Conservation (phyloP, 2,329 filamentous ascomycete species). For the Aureobasidium subglaciale region DNA sequence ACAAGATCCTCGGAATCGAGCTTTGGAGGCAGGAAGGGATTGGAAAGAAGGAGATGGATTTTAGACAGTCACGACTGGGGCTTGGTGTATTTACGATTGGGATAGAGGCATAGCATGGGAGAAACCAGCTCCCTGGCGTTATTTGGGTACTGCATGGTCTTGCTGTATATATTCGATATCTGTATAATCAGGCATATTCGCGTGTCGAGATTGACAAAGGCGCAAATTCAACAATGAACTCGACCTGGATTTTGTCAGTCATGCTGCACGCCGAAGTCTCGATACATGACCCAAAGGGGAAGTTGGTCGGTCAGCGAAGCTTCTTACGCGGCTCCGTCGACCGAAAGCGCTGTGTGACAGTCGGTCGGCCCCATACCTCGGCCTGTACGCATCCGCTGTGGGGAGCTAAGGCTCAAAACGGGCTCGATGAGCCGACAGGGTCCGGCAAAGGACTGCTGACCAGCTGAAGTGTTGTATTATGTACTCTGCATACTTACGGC, state of each 20-base stretch:
- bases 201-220: too few relatives aligned
- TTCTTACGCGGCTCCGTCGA: neutral
- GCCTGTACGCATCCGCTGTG: neutral
- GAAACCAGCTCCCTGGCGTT: neutral
- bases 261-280: too few relatives aligned
- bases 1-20: slow-evolving; percentile 44
- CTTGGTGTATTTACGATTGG: neutral
- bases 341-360: too few relatives aligned
- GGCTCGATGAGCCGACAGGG: neutral
- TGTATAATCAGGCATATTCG: too few relatives aligned
- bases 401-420: neutral
- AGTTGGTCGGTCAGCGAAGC: neutral
- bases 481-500: too few relatives aligned
- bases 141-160: neutral
- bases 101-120: neutral
- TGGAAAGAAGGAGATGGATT: slow-evolving; percentile 52
- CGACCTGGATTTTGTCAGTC: too few relatives aligned
- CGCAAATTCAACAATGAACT: too few relatives aligned
- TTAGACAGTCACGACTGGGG: slow-evolving; percentile 26
- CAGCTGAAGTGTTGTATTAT: neutral
- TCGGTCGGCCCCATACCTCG: too few relatives aligned
- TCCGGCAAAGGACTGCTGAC: neutral
- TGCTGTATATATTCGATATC: too few relatives aligned
- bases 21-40: slow-evolving; percentile 44
- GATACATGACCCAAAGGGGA: neutral